Percentiles rank a stretch among this genome's conserved stretches.
Evolutionary conservation across 306 rosid species (phyloP).

Genomic region (Cucumis melo): DNA sequence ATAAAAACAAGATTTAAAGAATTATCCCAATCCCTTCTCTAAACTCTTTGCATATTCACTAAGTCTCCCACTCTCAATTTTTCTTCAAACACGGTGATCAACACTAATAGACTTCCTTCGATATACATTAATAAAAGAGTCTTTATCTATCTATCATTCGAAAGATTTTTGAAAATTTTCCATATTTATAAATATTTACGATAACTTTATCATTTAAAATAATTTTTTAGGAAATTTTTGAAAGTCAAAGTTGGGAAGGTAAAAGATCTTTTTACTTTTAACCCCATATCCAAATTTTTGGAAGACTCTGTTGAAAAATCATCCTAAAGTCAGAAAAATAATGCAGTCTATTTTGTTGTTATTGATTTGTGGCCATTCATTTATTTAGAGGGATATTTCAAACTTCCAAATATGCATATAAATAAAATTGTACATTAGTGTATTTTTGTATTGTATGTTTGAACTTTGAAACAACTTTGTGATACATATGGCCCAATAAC

Average conservation of each 20-base stretch:
- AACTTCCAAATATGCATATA: not conserved
- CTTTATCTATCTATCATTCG: too few relatives aligned
- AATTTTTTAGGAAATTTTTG: too few relatives aligned
- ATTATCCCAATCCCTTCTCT: not conserved
- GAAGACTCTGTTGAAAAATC: not conserved
- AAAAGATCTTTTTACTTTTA: not conserved
- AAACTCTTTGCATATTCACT: slow-evolving; percentile 27
- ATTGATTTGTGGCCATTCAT: slow-evolving; percentile 27
- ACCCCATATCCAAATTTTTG: not conserved
- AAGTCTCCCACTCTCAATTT: slow-evolving; percentile 53
- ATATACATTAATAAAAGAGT: too few relatives aligned
- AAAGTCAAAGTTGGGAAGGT: not conserved
- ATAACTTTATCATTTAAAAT: too few relatives aligned
- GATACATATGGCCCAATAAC: not conserved
- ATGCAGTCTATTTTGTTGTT: slow-evolving; percentile 11
- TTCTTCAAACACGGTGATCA: too few relatives aligned
- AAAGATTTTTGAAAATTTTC: too few relatives aligned
- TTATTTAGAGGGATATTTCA: slow-evolving; percentile 19
- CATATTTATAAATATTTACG: too few relatives aligned
- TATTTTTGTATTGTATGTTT: not conserved
- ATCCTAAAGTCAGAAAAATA: slow-evolving; percentile 1
- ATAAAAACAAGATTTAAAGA: too few relatives aligned
- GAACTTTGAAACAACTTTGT: not conserved
- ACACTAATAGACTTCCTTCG: too few relatives aligned
- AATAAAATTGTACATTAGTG: not conserved